Base-by-base conservation (phyloP, 2,329 filamentous ascomycete genomes). In the Diaporthe destruens region DNA sequence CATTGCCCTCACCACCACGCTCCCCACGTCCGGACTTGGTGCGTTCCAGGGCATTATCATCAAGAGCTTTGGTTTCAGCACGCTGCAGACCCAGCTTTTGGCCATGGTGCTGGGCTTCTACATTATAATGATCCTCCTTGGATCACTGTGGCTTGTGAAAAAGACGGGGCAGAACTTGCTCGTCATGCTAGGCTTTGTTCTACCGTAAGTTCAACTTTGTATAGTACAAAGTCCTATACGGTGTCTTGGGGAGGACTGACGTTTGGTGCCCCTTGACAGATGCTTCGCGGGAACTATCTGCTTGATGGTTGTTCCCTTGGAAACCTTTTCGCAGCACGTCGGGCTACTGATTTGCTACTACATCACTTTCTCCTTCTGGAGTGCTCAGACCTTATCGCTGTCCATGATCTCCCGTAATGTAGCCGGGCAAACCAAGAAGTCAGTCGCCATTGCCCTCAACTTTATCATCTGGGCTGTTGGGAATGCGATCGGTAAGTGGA, bases 1-100 rank as follows among this genome's bases (percentile, higher is more conserved):
- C 8, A 91, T 94, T 59, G 88, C 91, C 69, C 83, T 95, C 29
- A 92, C 90, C 81, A 94, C 93, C 0, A 94, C 92, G 0, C 84
- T 95, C 1, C 93, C 92, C 0, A 94, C 92, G 0, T 91, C 88
- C 25, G 92, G 93, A 0, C 87, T 95, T 0, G 92, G 93, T 8
- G 90, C 90, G 0, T 95, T 94, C 78, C 90, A 91, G 69, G 92
- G 92, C 75, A 92, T 95, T 76, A 92, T 95, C 77, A 93, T 95
- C 80, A 88, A 86, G 71, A 85, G 85, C n/a, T 90, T 95, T 72
- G 82, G 91, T 0, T 95, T 94, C 77, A 86, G 83, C 0, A 83
- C 84, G 0, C 84, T 94, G 8, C 83, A 95, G 80, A 94, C 92
- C 0, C 92, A 94, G 81, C 84, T 95, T 1, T 83, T 95, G 32